Evolutionary conservation across 2,329 filamentous ascomycete genomes (phyloP), one percentile per base, ranked within the genome.

Genomic region (Pseudopyricularia javanii): DNA sequence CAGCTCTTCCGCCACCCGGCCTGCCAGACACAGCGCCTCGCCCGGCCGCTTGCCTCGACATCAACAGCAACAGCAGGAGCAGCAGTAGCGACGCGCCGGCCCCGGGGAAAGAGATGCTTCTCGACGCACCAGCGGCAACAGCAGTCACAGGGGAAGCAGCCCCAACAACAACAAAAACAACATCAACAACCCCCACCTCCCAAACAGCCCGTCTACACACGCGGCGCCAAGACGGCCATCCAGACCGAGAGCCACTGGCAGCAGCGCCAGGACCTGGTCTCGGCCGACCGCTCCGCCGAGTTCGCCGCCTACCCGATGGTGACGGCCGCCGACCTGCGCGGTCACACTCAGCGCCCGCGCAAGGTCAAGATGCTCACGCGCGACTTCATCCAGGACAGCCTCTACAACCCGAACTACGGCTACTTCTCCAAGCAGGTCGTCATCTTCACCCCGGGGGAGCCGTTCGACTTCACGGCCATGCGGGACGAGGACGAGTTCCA

Each of bases 341-440:
- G 69, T 59, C 78, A 86, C 52, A 83, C 73, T 52, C 85, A 95
- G 64, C 76, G 93, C 62, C 93, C 93, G 47, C 80, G 80, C 63
- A 79, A 86, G 66, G 91, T 95, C 59, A 96, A 95, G 79, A 98
- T 98, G 93, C 72, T 96, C 63, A 87, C 94, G 65, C 80, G 94
- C 59, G 94, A 98, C 74, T 98, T 98, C 64, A 93, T 98, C 64
- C 93, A 98, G 68, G 91, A 96, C 71, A 93, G 88, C 64, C 72
- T 96, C 14, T 97, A 97, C 66, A 96, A 97, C 64, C 90, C 90
- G 0, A 78, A 88, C 59, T 97, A 96, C 64, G 91, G 91, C 60
- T 96, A 96, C 73, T 96, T 96, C 69, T 91, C 90, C 52, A 95
- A 95, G 63, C 89, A 95, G 65, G 91, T 88, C 62, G 90, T 94